These are phyloP conservation scores for Sporisorium iseilematis-ciliati DNA, from an alignment of 1,284 basidiomycete genomes.

Conservation along the genomic window DNA sequence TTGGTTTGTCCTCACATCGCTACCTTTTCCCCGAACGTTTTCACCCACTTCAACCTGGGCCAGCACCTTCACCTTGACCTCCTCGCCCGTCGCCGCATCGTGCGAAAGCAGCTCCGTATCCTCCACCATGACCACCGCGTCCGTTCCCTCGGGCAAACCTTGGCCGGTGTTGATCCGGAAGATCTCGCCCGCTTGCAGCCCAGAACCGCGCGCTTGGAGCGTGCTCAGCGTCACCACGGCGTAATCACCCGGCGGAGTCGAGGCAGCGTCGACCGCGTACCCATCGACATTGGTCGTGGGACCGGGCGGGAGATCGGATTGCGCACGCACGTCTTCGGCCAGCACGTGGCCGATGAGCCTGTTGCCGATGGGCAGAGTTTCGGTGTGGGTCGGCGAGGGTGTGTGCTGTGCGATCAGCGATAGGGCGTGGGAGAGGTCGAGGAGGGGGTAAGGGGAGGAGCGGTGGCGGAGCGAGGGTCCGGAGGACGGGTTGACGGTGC, in stretches of 20 bases:
- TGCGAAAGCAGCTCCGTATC: constrained; percentile 80
- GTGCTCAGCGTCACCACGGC: constrained; percentile 76
- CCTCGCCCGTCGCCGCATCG: constrained; percentile 75
- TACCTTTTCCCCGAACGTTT: constrained; percentile 80
- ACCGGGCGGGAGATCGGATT: constrained; percentile 72
- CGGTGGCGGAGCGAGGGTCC: constrained; percentile 43
- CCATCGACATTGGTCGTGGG: constrained; percentile 87
- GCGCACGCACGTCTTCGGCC: constrained; percentile 79
- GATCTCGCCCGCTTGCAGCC: constrained; percentile 35
- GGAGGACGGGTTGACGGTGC: constrained; percentile 79
- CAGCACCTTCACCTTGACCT: constrained; percentile 78
- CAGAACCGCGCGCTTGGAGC: constrained; percentile 7
- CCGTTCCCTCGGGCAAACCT: constrained; percentile 80
- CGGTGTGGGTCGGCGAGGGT: constrained; percentile 24
- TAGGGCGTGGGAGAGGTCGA: constrained; percentile 78
- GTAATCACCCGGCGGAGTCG: constrained; percentile 75
- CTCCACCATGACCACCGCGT: constrained; percentile 90
- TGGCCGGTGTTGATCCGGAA: constrained; percentile 66
- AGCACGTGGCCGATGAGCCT: constrained; percentile 78
- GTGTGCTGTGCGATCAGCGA: constrained; percentile 75
- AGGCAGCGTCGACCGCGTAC: constrained; percentile 76
- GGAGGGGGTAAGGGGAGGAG: constrained; percentile 80
- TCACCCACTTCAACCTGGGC: constrained; percentile 77
- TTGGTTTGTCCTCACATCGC: constrained; percentile 79
- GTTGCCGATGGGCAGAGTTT: constrained; percentile 65